Evolutionary conservation across 257 asterid genomes (phyloP), one percentile per base, ranked within the genome.

Genomic region (Salvia miltiorrhiza): DNA sequence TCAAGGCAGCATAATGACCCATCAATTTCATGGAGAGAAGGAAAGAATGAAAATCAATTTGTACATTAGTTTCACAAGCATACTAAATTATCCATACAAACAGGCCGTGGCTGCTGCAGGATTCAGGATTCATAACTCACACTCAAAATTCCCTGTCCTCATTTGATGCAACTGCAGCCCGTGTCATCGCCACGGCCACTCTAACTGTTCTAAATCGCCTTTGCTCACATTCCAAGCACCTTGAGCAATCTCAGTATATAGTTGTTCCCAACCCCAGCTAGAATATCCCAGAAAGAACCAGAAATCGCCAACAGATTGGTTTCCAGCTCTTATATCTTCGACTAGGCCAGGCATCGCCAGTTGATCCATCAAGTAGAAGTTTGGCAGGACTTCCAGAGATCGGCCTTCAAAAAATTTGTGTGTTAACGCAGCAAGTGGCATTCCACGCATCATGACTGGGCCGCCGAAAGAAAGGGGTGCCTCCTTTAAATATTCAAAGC

Each of bases 201-300:
- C 90, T 32, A 87, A 35, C 19, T 65, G 83, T 40, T 87, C 88
- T 65, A 43, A 11, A 28, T 74, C 60, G 2, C 83, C 90, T 72
- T 73, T 32, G 59, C 83, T 81, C 33, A 85, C 84, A 13, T 76
- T 78, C 98, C 98, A 93, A 80, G 95, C 95, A 54, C 98, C 98
- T 81, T 83, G 88, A 40, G 87, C 87, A 71, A 93, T 87, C 82
- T 90, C 98, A 55, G 78, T 67, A 80, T 84, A 84, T 63, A 90
- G 71, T 78, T 93, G 97, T 56, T 86, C 88, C 92, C 95, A 84
- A 33, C 83, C 95, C 98, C 98, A 93, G 70, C 82, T 83, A 7
- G 95, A 84, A 65, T 77, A 87, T 13, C 99, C 96, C 62, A 84
- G 37, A 77, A 93, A 87, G 83, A 93, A 90, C 93, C 97, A 86